These are phyloP conservation scores for Colletotrichum spinosum DNA, from an alignment of 2,329 filamentous ascomycete species.

Conservation along the genomic window DNA sequence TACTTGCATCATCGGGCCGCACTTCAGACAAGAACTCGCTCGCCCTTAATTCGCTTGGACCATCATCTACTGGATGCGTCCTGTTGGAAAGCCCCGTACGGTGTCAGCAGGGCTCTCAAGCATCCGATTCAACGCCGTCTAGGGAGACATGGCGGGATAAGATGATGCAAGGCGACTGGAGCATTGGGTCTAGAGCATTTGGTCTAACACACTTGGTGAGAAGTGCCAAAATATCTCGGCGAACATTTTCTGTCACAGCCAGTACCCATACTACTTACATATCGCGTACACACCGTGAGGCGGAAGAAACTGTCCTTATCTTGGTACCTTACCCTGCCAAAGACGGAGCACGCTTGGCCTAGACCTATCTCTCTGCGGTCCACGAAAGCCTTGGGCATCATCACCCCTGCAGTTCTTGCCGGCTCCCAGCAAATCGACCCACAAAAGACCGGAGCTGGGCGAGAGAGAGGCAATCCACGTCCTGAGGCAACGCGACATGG, in stretches of 20 bases:
- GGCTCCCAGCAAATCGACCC: not conserved
- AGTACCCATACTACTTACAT: not conserved
- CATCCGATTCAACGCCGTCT: no score
- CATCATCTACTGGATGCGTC: not conserved
- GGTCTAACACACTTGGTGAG: no score
- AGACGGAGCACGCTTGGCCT: not conserved
- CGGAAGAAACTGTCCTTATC: not conserved
- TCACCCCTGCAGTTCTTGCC: constrained; percentile 10
- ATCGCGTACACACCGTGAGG: no score
- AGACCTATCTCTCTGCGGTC: not conserved
- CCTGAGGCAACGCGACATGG: not conserved
- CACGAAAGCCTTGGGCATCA: not conserved
- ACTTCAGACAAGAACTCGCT: constrained; percentile 4
- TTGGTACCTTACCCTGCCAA: constrained; percentile 7
- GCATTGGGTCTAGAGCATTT: no score
- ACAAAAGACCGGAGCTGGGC: not conserved
- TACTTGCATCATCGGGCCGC: constrained; percentile 24
- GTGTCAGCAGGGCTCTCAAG: no score
- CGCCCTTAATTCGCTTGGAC: not conserved
- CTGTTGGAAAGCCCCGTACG: no score
- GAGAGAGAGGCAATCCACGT: not conserved
- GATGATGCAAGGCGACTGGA: no score
- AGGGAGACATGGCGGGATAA: no score
- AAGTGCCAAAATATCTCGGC: no score
- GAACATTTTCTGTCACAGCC: not conserved